These are phyloP conservation scores for Arabis hirsuta DNA, from an alignment of 345 rosid species.

Conservation along the genomic window DNA sequence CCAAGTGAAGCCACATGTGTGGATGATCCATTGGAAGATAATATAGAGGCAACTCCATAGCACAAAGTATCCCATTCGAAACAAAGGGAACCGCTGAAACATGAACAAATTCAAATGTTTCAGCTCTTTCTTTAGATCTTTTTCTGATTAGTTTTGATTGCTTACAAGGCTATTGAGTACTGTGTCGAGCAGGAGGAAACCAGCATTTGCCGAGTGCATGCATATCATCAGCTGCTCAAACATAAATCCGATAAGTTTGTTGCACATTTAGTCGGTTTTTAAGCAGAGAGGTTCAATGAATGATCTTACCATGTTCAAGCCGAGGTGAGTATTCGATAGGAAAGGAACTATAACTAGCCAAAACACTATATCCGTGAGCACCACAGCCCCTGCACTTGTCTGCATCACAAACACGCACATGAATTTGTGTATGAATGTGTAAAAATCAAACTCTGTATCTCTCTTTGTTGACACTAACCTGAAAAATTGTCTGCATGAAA, in stretches of 20 bases:
- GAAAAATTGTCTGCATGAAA: constrained; percentile 70
- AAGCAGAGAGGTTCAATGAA: not conserved
- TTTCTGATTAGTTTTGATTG: not conserved
- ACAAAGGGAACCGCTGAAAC: constrained; percentile 79
- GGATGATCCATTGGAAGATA: constrained; percentile 84
- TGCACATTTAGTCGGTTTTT: not conserved
- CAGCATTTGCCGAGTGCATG: constrained; percentile 75
- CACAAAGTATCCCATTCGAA: constrained; percentile 77
- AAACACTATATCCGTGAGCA: constrained; percentile 73
- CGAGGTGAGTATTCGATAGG: constrained; percentile 60
- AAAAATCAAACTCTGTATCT: not conserved
- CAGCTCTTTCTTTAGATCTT: not conserved
- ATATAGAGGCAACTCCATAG: constrained; percentile 80
- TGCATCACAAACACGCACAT: constrained; percentile 26
- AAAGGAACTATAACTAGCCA: constrained; percentile 81
- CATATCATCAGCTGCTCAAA: constrained; percentile 71
- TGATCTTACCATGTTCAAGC: constrained; percentile 61
- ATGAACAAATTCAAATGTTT: not conserved
- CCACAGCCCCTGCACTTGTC: constrained; percentile 84
- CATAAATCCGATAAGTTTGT: not conserved
- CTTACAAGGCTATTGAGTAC: constrained; percentile 78
- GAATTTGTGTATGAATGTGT: not conserved
- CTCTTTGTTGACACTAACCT: constrained; percentile 48
- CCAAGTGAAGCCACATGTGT: constrained; percentile 82
- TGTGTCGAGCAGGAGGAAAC: constrained; percentile 65